Conservation (phyloP, 306 rosid genomes). For the Vigna mungo region DNA sequence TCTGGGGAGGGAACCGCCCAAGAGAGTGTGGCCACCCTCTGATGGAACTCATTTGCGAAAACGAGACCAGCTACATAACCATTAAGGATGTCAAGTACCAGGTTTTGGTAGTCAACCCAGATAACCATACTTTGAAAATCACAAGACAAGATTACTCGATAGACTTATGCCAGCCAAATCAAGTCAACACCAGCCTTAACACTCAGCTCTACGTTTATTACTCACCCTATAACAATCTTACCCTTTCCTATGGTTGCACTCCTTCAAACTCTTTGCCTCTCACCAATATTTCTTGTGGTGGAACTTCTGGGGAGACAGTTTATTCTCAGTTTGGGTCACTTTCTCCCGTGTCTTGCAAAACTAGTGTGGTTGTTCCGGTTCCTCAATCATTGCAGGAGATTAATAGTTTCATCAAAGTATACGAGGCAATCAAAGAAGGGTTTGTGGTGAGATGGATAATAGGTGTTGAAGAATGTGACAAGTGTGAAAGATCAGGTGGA, state of each 20-base stretch:
- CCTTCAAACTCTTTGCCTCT: neutral
- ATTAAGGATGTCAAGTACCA: constrained; percentile 44
- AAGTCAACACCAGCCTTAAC: constrained; percentile 47
- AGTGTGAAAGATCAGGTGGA: constrained; percentile 42
- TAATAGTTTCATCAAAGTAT: neutral
- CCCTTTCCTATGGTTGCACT: constrained; percentile 50
- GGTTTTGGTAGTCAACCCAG: constrained; percentile 25
- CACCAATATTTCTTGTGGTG: constrained; percentile 5
- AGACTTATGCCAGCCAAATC: constrained; percentile 42
- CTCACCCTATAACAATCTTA: constrained; percentile 32
- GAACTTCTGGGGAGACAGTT: neutral
- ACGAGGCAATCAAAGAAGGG: constrained; percentile 24
- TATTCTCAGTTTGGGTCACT: neutral
- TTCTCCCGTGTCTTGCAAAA: neutral
- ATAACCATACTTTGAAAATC: constrained; percentile 38
- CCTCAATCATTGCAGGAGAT: rapidly evolving
- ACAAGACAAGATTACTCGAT: constrained; percentile 44
- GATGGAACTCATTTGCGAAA: constrained; percentile 45
- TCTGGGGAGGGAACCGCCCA: constrained; percentile 54
- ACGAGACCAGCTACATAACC: constrained; percentile 28
- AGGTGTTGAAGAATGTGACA: constrained; percentile 42
- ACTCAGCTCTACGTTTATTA: constrained; percentile 35
- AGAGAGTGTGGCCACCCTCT: constrained; percentile 56
- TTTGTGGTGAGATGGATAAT: constrained; percentile 50
- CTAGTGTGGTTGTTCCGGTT: constrained; percentile 47